Evolutionary conservation across 768 basidiomycete genomes (phyloP).

Genomic region (Russula earlei): DNA sequence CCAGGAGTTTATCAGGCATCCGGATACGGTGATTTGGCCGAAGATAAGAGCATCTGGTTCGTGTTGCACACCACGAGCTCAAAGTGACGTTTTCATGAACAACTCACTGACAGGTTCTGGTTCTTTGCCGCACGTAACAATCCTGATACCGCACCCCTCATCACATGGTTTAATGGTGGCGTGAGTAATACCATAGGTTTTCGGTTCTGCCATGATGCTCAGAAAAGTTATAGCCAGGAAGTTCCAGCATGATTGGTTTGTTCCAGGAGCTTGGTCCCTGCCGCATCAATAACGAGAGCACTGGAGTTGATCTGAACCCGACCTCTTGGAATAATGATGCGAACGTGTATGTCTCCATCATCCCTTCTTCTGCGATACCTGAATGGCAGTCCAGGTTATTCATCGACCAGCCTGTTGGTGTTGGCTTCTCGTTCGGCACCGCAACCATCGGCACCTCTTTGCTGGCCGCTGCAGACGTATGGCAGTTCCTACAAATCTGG

Average conservation of each 20-base stretch:
- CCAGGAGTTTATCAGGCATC: conserved; percentile 53
- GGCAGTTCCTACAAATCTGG: conserved; percentile 58
- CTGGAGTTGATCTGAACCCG: conserved; percentile 40
- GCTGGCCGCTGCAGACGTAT: conserved; percentile 46
- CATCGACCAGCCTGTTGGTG: conserved; percentile 55
- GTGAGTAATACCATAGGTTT: conserved; percentile 20
- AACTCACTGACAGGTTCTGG: conserved; percentile 43
- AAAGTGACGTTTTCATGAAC: neutral
- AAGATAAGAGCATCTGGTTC: conserved; percentile 51
- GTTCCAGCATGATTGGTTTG: conserved; percentile 56
- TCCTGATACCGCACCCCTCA: conserved; percentile 50
- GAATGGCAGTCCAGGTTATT: conserved; percentile 30
- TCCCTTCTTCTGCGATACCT: neutral
- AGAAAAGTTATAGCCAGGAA: conserved; percentile 26
- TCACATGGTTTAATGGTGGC: conserved; percentile 57
- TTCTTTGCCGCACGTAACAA: conserved; percentile 58
- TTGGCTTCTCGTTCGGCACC: conserved; percentile 52
- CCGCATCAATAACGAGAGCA: conserved; percentile 55
- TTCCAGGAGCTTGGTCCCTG: conserved; percentile 93
- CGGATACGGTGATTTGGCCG: conserved; percentile 52
- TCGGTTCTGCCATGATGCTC: neutral
- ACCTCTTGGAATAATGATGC: conserved; percentile 50
- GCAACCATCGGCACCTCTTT: conserved; percentile 41
- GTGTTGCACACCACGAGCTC: neutral
- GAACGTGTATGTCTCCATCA: conserved; percentile 30